Evolutionary conservation across 2,329 filamentous ascomycete species (phyloP).

Genomic region (Sarocladiaceae sp.): DNA sequence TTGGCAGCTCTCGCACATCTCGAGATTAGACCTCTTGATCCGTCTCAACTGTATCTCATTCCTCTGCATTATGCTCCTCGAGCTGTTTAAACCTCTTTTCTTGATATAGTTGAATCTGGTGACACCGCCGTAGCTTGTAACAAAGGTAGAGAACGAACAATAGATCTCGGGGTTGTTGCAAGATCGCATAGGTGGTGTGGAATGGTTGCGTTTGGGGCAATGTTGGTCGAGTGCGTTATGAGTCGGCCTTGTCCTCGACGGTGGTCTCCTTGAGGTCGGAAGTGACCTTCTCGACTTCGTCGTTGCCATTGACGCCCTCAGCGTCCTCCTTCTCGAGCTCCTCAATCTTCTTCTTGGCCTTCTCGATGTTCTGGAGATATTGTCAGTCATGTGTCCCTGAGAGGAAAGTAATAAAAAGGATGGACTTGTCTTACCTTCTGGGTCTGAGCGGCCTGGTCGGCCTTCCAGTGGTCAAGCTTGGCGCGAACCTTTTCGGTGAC

Average conservation of each 20-base stretch:
- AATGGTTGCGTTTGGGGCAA: not conserved
- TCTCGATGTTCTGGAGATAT: constrained; percentile 75
- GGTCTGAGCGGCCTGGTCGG: constrained; percentile 82
- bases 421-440: constrained; percentile 62
- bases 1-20: too few species aligned
- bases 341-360: constrained; percentile 93
- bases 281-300: constrained; percentile 48
- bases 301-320: constrained; percentile 35
- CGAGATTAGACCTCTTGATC: too few species aligned
- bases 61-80: too few species aligned
- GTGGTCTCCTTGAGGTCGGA: constrained; percentile 45
- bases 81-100: too few species aligned
- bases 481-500: constrained; percentile 84
- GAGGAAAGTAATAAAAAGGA: constrained; percentile 9
- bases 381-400: constrained; percentile 18
- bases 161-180: too few species aligned
- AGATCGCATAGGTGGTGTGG: not conserved
- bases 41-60: too few species aligned
- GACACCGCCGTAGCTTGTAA: too few species aligned
- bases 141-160: too few species aligned
- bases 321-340: constrained; percentile 61
- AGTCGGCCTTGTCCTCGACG: constrained; percentile 46
- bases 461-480: constrained; percentile 88
- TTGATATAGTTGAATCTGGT: too few species aligned
- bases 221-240: constrained; percentile 31